Conservation (phyloP, 2,329 filamentous ascomycete species). For the Karstenula rhodostoma region DNA sequence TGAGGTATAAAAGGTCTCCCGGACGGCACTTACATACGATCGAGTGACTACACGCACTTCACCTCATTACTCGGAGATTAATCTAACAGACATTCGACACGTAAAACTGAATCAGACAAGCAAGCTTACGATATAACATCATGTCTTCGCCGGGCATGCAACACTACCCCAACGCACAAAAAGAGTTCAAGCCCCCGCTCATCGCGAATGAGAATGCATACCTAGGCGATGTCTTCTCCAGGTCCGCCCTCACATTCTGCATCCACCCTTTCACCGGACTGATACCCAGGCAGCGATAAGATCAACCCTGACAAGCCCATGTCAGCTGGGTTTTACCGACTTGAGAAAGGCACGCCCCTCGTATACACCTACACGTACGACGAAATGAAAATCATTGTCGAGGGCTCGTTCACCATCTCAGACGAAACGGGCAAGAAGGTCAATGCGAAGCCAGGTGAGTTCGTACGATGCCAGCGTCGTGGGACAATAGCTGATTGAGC, state of each 20-base stretch:
- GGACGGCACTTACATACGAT: background rate
- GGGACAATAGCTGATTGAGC: background rate
- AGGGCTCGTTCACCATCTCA: conserved; percentile 70
- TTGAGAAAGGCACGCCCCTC: conserved; percentile 72
- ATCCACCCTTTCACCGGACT: background rate
- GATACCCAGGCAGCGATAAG: conserved; percentile 55
- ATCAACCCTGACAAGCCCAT: conserved; percentile 67
- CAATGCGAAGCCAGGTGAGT: conserved; percentile 59
- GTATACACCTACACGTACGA: conserved; percentile 75
- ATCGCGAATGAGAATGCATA: conserved; percentile 74
- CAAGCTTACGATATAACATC: conserved; percentile 9
- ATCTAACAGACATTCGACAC: background rate
- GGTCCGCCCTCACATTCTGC: conserved; percentile 42
- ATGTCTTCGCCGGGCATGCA: conserved; percentile 52
- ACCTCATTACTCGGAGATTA: background rate
- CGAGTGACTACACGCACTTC: background rate
- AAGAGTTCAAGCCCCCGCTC: conserved; percentile 68
- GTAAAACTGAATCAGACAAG: background rate
- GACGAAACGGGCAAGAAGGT: conserved; percentile 70
- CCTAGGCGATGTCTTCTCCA: conserved; percentile 68
- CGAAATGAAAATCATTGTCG: conserved; percentile 78
- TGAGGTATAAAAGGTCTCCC: background rate
- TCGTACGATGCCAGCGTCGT: background rate
- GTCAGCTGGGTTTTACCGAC: conserved; percentile 70
- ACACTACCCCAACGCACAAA: conserved; percentile 67